phyloP scores from a whole-genome alignment of 257 asterid species.

The Solanum commersonii region DNA sequence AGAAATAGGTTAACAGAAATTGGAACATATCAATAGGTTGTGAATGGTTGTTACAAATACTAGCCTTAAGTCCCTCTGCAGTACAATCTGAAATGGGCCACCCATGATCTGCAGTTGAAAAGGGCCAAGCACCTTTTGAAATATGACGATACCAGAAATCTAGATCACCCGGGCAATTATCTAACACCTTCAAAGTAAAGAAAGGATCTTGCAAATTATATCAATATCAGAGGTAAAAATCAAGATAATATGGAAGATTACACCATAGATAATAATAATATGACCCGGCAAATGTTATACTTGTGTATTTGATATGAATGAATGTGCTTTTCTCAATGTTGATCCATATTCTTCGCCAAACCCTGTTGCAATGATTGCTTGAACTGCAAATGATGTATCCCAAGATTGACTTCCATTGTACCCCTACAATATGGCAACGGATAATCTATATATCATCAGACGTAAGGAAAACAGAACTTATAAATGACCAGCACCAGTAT shows the following conservation, averaged over 20 bases:
- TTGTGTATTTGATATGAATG: constrained; percentile 63
- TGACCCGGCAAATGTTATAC: constrained; percentile 23
- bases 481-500: neutral
- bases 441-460: constrained; percentile 1
- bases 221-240: neutral
- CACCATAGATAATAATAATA: neutral
- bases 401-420: constrained; percentile 96
- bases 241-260: neutral
- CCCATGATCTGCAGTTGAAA: constrained; percentile 95
- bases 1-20: constrained; percentile 3
- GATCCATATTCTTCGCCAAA: constrained; percentile 65
- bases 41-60: neutral
- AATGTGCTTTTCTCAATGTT: constrained; percentile 64
- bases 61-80: constrained; percentile 94
- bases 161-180: constrained; percentile 83
- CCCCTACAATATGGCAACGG: constrained; percentile 41
- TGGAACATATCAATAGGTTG: neutral
- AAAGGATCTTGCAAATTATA: constrained; percentile 2
- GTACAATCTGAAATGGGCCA: constrained; percentile 99
- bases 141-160: constrained; percentile 84
- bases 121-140: constrained; percentile 99
- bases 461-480: neutral
- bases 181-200: constrained; percentile 51
- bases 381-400: constrained; percentile 85
- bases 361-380: constrained; percentile 72